Base-by-base conservation (phyloP, 495 filamentous ascomycete species). In the Penicillium pulvis region DNA sequence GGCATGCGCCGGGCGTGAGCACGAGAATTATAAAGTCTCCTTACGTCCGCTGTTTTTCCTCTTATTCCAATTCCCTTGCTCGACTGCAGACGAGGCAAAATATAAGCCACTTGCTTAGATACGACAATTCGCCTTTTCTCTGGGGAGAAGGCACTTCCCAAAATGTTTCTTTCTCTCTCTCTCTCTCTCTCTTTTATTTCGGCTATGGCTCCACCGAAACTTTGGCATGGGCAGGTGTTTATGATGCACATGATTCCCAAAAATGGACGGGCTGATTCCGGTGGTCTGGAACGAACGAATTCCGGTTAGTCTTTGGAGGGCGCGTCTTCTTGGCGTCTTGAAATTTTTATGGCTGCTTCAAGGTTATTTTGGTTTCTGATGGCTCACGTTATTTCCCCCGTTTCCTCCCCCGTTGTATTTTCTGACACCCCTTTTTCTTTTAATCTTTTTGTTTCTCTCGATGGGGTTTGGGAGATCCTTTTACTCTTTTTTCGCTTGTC, bases 221-320 rank as follows among this genome's bases (percentile, higher is more conserved):
- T 67, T 64, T 72, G 73, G 74, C 74, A 77, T 75, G 70, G 74
- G 57, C 68, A 71, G 74, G 74, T 77, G 73, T 75, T 77, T 56
- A 75, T 68, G 74, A 77, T 75, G 66, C 67, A 69, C 72, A 72
- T 65, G 73, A 70, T 66, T 67, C n/a, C n/a, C 66, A 72, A 73
- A 76, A 75, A 71, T 59, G 72, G 64, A 71, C 57, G 63, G 65
- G 64, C 61, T 68, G 59, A 66, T 70, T 68, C 49, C 60, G 59
- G 61, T 66, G 64, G 60, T 64, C 62, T 65, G 64, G 61, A 67
- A 61, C 59, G 63, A 54, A 62, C 65, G 66, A 63, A 65, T 67
- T 60, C 68, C 57, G 55, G 56, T 64, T 59, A 56, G 55, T 66
- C 63, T 69, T 67, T 56, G 51, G 57, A 64, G 55, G 69, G 67